Evolutionary conservation across 23 red algal genomes (phyloP), one percentile per base, ranked within the genome.

Genomic region (Gracilaria domingensis): DNA sequence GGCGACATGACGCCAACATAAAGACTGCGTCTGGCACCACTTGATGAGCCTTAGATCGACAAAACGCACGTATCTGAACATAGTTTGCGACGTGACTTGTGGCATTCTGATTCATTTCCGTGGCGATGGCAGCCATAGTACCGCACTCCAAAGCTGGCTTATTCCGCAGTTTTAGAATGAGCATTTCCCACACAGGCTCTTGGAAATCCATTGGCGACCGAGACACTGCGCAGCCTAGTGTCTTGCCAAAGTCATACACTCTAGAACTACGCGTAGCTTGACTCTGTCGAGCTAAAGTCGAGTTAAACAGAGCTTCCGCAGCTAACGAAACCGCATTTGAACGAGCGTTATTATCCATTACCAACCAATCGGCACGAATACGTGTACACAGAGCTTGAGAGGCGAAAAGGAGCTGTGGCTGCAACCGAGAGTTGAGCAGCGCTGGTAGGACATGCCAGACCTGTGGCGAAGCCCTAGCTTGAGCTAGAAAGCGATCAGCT

Each of bases 171-270:
- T 64, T 60, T 8, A 48, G 17, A 42, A 82, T 35, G 5, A 64
- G 34, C 33, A 65, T 62, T 42, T 60, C 79, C 79, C 79, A 82
- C 79, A 82, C 38, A 82, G 58, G 26, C 30, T 82, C 79, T 60
- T 65, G 55, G 14, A 82, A 82, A 56, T 20, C 18, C 30, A 21
- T 28, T 16, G 54, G 79, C 7, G 79, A 40, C 54, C 42, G 37
- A 30, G 55, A 62, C 12, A 82, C 16, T 28, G 55, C 53, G 23
- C 13, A 20, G 25, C 79, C 79, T 3, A 65, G 58, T 32, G 79
- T 38, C 26, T 82, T 82, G 4, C 79, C 79, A 55, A 82, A 38
- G 54, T 62, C 64, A 55, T 82, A 55, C 1, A 82, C 79, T 26
- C 33, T 34, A 29, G 79, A 82, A 21, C 55, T 82, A 23, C 55